Evolutionary conservation across 2,329 filamentous ascomycete genomes (phyloP).

Genomic region (Sclerotinia sclerotiorum): DNA sequence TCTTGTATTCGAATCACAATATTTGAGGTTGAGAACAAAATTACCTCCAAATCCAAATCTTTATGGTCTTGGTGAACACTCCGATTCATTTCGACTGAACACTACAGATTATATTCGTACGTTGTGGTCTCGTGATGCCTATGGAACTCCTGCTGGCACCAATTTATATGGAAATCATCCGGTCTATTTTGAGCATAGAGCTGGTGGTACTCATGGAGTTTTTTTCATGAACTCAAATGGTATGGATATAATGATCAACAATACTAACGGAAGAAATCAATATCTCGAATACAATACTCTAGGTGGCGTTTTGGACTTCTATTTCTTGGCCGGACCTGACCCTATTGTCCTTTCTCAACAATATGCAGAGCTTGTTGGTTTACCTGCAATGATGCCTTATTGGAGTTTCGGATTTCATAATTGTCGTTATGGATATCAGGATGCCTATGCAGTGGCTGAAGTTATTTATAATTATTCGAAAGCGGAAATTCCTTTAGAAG

Average conservation of each 20-base stretch:
- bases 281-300: slow-evolving; percentile 79
- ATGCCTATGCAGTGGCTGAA: slow-evolving; percentile 64
- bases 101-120: slow-evolving; percentile 62
- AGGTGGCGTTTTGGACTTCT: slow-evolving; percentile 73
- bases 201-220: slow-evolving; percentile 59
- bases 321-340: slow-evolving; percentile 60
- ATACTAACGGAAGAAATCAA: slow-evolving; percentile 52
- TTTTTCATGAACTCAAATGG: slow-evolving; percentile 72
- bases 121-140: slow-evolving; percentile 61
- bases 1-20: slow-evolving; percentile 64
- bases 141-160: slow-evolving; percentile 52
- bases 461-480: slow-evolving; percentile 66
- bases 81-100: slow-evolving; percentile 57
- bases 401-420: slow-evolving; percentile 64
- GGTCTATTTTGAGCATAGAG: slow-evolving; percentile 63
- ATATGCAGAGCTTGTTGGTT: slow-evolving; percentile 56
- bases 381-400: slow-evolving; percentile 63
- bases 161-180: slow-evolving; percentile 66
- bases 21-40: slow-evolving; percentile 59
- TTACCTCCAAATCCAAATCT: slow-evolving; percentile 59
- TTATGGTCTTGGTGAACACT: slow-evolving; percentile 66
- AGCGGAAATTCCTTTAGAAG: slow-evolving; percentile 66
- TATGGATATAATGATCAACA: slow-evolving; percentile 75
- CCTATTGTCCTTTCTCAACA: slow-evolving; percentile 59
- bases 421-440: slow-evolving; percentile 62